A percentile compares a stretch with the other conserved stretches of the same genome.
phyloP scores from a whole-genome alignment of 495 filamentous ascomycete genomes.

The Daldinia bambusicola region DNA sequence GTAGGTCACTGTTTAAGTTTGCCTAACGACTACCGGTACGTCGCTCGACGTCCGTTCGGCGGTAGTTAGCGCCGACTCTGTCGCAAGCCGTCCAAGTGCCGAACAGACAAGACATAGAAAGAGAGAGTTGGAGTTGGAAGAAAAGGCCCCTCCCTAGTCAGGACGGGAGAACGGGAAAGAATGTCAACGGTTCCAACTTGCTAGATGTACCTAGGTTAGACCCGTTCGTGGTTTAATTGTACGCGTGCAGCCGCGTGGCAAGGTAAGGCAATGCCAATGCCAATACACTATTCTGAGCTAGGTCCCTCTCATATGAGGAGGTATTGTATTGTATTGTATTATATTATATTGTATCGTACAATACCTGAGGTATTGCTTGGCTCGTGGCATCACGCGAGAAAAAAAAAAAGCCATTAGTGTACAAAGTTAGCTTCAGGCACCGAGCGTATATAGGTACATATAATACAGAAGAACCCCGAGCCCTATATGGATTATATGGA shows the following conservation, averaged over 20 bases:
- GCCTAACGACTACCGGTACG: constrained; percentile 33
- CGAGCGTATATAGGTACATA: neutral
- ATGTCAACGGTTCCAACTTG: neutral
- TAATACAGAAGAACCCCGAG: neutral
- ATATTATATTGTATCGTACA: no score
- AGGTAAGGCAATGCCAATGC: no score
- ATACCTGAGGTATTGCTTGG: no score
- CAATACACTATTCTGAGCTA: no score
- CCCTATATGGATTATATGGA: neutral
- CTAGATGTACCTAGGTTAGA: no score
- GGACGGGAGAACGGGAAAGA: no score
- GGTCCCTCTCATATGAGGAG: no score
- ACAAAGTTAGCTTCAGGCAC: neutral
- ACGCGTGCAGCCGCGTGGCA: constrained; percentile 3
- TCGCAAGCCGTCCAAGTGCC: constrained; percentile 25
- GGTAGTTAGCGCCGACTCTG: constrained; percentile 13
- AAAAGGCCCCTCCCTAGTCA: neutral
- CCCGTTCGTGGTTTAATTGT: neutral
- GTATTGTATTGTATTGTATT: no score
- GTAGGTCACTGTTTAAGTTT: constrained; percentile 23
- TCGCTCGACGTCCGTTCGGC: constrained; percentile 6
- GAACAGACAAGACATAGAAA: no score
- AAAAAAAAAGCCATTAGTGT: neutral
- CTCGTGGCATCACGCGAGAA: neutral
- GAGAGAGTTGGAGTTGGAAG: no score